Conservation (phyloP, 2,329 filamentous ascomycete genomes). For the Fusarium heterosporum region DNA sequence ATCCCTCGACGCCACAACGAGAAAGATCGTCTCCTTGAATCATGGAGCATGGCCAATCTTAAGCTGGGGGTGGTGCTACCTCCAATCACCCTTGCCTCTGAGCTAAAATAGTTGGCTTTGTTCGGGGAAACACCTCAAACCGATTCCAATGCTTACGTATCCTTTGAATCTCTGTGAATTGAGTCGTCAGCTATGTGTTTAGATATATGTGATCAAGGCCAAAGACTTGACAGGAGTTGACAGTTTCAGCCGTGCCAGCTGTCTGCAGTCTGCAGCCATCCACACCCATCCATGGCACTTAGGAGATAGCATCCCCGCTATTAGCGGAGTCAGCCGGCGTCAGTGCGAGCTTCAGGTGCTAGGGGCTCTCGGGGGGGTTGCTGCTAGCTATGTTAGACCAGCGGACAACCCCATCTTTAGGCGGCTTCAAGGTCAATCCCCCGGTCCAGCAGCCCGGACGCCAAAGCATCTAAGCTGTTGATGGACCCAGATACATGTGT, state of each 20-base stretch:
- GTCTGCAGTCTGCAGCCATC: conserved; percentile 32
- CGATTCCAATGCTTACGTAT: background rate
- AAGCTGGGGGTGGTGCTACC: conserved; percentile 32
- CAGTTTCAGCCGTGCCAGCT: conserved; percentile 28
- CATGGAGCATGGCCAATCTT: conserved; percentile 35
- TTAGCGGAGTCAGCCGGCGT: conserved; percentile 43
- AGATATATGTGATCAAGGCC: background rate
- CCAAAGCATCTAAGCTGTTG: conserved; percentile 26
- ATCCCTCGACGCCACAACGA: conserved; percentile 38
- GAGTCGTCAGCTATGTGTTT: background rate
- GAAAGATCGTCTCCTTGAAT: conserved; percentile 42
- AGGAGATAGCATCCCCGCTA: conserved; percentile 40
- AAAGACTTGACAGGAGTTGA: conserved; percentile 11
- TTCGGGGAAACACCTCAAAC: conserved; percentile 8
- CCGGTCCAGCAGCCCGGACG: conserved; percentile 32
- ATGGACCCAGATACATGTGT: conserved; percentile 23
- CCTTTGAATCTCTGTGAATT: background rate
- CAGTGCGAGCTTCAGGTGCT: conserved; percentile 42
- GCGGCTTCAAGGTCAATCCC: conserved; percentile 36
- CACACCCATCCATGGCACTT: conserved; percentile 21
- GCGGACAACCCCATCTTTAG: conserved; percentile 46
- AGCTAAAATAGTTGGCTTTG: conserved; percentile 14
- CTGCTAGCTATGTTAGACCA: conserved; percentile 36
- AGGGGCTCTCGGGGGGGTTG: conserved; percentile 33
- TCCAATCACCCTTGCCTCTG: conserved; percentile 35